Base-by-base conservation (phyloP, 306 rosid species). In the Vigna unguiculata region DNA sequence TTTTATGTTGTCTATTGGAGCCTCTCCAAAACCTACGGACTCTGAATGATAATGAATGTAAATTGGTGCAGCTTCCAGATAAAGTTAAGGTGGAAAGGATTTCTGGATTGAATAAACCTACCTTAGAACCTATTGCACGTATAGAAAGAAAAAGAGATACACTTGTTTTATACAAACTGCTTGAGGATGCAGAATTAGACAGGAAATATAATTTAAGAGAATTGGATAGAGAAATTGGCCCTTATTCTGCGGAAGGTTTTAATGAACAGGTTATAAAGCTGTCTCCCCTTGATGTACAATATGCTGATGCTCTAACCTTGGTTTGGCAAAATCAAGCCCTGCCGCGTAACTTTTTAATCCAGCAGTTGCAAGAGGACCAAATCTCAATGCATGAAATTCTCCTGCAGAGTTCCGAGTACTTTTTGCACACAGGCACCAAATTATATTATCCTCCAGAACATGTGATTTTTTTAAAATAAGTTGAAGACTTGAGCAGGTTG, bases 321-420 rank as follows among this genome's bases (percentile, higher is more conserved):
- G 97, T 93, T 82, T 86, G 97, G 51, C 96, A 88, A 85, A 93
- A 93, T 88, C 97, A 91, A 85, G 88, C 53, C 72, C 51, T 59
- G 15, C 70, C 47, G 22, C 90, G 91, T 80, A 86, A 74, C 72
- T 93, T 93, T 85, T 80, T 93, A 77, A 67, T 85, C 76, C 87
- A 83, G 45, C 84, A 87, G 24, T 82, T 93, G 83, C 92, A 51
- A 51, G 81, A 80, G 78, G 86, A 90, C 77, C 90, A 84, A 64
- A 85, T 88, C 68, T 90, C 92, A 34, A 86, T 91, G 91, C 98
- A 93, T 68, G 97, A 93, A 91, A 87, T 91, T 83, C 98, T 93
- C 70, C 76, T 91, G 85, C 98, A 91, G 80, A 87, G 89, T 85
- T 93, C 91, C 71, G 84, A 90, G 16, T 93, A 88, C 65, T 81